A percentile compares a stretch with the other conserved stretches of the same genome.
These are phyloP conservation scores for Hysterium pulicare DNA, from an alignment of 2,329 filamentous ascomycete species.

Conservation along the genomic window DNA sequence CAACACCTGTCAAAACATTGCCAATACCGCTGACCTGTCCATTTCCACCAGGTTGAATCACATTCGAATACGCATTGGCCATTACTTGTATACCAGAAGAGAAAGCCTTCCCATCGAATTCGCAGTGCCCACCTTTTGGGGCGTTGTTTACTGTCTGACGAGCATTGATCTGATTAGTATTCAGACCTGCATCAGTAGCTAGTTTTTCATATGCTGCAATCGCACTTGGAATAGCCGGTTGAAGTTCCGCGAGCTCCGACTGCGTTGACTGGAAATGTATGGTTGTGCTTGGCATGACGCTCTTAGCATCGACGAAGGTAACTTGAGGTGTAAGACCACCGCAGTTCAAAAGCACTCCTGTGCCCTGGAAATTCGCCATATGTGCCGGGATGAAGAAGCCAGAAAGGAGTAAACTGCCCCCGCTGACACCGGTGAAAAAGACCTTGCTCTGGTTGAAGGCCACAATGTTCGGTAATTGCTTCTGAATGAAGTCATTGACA, in stretches of 20 bases:
- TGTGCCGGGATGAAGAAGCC: constrained; percentile 59
- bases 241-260: constrained; percentile 49
- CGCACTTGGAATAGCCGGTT: constrained; percentile 50
- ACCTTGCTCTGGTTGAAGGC: constrained; percentile 53
- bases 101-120: constrained; percentile 55
- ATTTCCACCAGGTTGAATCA: constrained; percentile 51
- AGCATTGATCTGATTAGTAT: constrained; percentile 44
- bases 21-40: constrained; percentile 51
- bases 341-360: constrained; percentile 56
- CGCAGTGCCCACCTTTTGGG: constrained; percentile 57
- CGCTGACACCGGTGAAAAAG: constrained; percentile 58
- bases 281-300: constrained; percentile 45
- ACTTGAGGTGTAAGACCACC: constrained; percentile 55
- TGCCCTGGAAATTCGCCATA: constrained; percentile 50
- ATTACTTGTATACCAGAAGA: constrained; percentile 58
- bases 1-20: constrained; percentile 49
- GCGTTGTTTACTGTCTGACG: constrained; percentile 58
- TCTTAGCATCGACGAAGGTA: constrained; percentile 42
- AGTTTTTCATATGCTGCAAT: constrained; percentile 52
- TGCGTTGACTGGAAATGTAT: constrained; percentile 58
- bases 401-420: constrained; percentile 52
- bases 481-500: constrained; percentile 51
- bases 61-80: constrained; percentile 50
- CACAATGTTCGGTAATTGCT: constrained; percentile 51
- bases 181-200: constrained; percentile 45